These are phyloP conservation scores for Casaregolazyma suthepensis DNA, from an alignment of 1,139 yeast species.

Conservation along the genomic window DNA sequence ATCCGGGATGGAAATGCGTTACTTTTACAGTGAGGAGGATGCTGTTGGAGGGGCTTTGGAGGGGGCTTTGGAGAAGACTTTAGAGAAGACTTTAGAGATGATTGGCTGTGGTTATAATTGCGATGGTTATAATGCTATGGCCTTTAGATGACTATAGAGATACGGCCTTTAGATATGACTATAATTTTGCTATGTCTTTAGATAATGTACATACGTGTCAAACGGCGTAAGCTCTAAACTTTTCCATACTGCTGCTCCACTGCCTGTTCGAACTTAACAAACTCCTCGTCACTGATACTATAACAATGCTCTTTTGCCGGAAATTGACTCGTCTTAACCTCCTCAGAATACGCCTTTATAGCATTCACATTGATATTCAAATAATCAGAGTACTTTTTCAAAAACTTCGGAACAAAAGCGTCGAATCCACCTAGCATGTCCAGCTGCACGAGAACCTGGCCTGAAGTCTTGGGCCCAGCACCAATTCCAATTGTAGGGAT, in stretches of 20 bases:
- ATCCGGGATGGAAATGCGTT: constrained; percentile 30
- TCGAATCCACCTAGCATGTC: constrained; percentile 72
- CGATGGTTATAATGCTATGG: no score
- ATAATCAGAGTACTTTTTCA: constrained; percentile 58
- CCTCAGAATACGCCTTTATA: constrained; percentile 48
- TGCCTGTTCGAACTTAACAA: constrained; percentile 38
- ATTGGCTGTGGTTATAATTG: background rate
- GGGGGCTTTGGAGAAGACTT: no score
- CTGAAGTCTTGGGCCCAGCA: constrained; percentile 79
- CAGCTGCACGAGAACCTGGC: constrained; percentile 84
- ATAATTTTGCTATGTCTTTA: no score
- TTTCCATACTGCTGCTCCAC: background rate
- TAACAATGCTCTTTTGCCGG: constrained; percentile 71
- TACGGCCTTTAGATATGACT: no score
- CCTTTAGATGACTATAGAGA: no score
- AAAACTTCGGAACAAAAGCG: constrained; percentile 62
- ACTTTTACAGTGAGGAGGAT: constrained; percentile 18
- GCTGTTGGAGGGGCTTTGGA: background rate
- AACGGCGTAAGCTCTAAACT: no score
- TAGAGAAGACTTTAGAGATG: no score
- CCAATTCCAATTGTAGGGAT: constrained; percentile 95
- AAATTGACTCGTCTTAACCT: constrained; percentile 49
- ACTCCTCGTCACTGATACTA: constrained; percentile 60
- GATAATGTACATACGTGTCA: background rate
- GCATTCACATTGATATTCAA: constrained; percentile 48